Percentiles rank a stretch among this genome's conserved stretches.
These are phyloP conservation scores for Ustilago trichophora DNA, from an alignment of 1,284 basidiomycete species.

Conservation along the genomic window DNA sequence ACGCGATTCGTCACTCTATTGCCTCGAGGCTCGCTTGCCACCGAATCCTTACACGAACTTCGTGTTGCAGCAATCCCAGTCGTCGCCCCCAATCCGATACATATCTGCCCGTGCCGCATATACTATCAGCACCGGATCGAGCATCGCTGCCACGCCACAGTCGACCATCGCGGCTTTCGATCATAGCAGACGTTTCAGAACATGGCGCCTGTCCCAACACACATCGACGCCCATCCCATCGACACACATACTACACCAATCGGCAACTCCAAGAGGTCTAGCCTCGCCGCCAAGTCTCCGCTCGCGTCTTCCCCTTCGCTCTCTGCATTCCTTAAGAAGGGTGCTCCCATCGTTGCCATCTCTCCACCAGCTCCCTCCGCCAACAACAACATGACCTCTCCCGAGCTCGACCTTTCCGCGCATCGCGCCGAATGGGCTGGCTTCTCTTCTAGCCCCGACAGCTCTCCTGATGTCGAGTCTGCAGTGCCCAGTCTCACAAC, in stretches of 20 bases:
- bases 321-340: slow-evolving; percentile 42
- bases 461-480: slow-evolving; percentile 42
- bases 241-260: slow-evolving; percentile 5
- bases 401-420: slow-evolving; percentile 4
- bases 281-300: slow-evolving; percentile 10
- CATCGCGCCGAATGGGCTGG: slow-evolving; percentile 22
- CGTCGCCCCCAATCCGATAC: slow-evolving; percentile 1
- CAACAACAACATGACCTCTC: slow-evolving; percentile 25
- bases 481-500: slow-evolving; percentile 58
- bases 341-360: slow-evolving; percentile 45
- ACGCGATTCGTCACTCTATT: neutral
- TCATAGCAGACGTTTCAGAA: neutral
- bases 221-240: slow-evolving; percentile 7
- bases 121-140: neutral
- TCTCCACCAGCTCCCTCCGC: slow-evolving; percentile 19
- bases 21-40: neutral
- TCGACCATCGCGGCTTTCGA: neutral
- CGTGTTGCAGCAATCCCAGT: too few relatives aligned
- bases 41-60: too few relatives aligned
- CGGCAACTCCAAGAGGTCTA: slow-evolving; percentile 6
- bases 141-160: neutral
- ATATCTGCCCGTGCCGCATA: too few relatives aligned
- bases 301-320: slow-evolving; percentile 32
- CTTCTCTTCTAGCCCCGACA: slow-evolving; percentile 23
- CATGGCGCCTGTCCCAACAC: slow-evolving; percentile 26